These are phyloP conservation scores for Multifurca ochricompacta DNA, from an alignment of 768 basidiomycete genomes.

Conservation along the genomic window DNA sequence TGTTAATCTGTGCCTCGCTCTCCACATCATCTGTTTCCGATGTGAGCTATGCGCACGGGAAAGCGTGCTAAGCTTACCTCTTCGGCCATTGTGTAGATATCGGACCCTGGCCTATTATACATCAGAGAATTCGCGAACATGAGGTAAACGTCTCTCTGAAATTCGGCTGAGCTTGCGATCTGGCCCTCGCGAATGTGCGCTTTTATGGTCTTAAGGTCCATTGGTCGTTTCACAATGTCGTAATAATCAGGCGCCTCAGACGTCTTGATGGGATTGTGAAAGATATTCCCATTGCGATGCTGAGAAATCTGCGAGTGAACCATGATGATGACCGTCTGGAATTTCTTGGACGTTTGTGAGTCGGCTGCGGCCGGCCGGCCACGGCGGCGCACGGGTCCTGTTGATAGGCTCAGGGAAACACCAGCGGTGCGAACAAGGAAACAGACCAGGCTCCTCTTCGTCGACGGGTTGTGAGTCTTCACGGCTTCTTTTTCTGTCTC, in stretches of 20 bases:
- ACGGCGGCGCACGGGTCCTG: conserved; percentile 22
- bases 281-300: conserved; percentile 84
- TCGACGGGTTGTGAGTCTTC: conserved; percentile 63
- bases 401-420: background rate
- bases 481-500: conserved; percentile 50
- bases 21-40: conserved; percentile 64
- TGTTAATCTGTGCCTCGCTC: conserved; percentile 56
- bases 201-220: conserved; percentile 93
- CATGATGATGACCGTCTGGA: conserved; percentile 75
- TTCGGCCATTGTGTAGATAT: conserved; percentile 85
- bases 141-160: conserved; percentile 80
- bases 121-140: conserved; percentile 98
- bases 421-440: background rate
- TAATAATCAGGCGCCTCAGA: conserved; percentile 88
- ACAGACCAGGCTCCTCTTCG: conserved; percentile 47
- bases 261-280: conserved; percentile 82
- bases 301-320: conserved; percentile 76
- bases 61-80: conserved; percentile 47
- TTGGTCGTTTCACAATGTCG: conserved; percentile 88
- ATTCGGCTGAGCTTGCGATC: conserved; percentile 77
- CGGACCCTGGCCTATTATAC: conserved; percentile 84
- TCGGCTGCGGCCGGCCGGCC: conserved; percentile 22
- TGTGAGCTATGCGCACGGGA: background rate
- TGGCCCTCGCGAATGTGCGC: conserved; percentile 74
- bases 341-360: conserved; percentile 48